A percentile compares a stretch with the other conserved stretches of the same genome.
Conservation (phyloP, 495 filamentous ascomycete species). For the Sphaerosporella brunnea region DNA sequence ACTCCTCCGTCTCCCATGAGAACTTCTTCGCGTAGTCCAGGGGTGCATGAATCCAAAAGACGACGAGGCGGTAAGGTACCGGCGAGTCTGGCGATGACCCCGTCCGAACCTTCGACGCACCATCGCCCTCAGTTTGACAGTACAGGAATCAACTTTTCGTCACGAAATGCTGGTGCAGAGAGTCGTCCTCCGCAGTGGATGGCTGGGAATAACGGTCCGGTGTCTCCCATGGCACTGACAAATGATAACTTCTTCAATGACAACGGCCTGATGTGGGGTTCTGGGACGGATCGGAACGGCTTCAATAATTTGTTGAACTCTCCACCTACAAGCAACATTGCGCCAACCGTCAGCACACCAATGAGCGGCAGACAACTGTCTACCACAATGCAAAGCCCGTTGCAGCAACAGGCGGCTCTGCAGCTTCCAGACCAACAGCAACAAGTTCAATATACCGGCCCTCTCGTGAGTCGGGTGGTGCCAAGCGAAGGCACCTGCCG, state of each 20-base stretch:
- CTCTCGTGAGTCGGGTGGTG: slow-evolving; percentile 2
- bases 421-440: too few relatives aligned
- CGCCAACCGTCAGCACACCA: too few relatives aligned
- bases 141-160: background rate
- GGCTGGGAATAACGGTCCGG: background rate
- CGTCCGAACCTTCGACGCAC: slow-evolving; percentile 32
- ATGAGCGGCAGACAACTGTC: too few relatives aligned
- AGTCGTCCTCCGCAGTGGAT: background rate
- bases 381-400: too few relatives aligned
- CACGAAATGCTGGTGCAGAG: slow-evolving; percentile 8
- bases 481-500: slow-evolving; percentile 52
- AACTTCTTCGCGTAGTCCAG: slow-evolving; percentile 30
- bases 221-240: background rate
- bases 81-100: slow-evolving; percentile 60
- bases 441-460: background rate
- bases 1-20: too few relatives aligned
- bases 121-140: slow-evolving; percentile 15
- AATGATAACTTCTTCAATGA: background rate
- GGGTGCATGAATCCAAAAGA: slow-evolving; percentile 47
- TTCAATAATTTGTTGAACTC: background rate
- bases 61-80: slow-evolving; percentile 65
- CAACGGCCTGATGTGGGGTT: background rate
- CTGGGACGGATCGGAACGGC: slow-evolving; percentile 1
- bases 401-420: too few relatives aligned
- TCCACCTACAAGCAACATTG: too few relatives aligned